Evolutionary conservation across 345 rosid genomes (phyloP).

Genomic region (Geranium rotundifolium): DNA sequence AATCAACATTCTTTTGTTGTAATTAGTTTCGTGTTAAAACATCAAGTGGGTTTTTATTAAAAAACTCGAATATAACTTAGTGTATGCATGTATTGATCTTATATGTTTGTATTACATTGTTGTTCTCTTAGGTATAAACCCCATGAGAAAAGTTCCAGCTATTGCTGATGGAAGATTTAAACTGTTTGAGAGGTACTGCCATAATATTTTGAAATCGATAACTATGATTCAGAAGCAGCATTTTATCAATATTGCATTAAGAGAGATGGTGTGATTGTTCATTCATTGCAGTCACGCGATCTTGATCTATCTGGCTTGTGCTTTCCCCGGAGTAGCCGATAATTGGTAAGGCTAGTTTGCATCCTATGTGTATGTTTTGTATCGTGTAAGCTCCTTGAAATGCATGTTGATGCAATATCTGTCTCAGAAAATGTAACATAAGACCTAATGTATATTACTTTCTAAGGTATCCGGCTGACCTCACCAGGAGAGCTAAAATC

Average conservation of each 20-base stretch:
- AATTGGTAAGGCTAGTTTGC: slow-evolving; percentile 45
- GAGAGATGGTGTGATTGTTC: not conserved
- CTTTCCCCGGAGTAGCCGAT: slow-evolving; percentile 73
- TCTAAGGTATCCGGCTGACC: slow-evolving; percentile 74
- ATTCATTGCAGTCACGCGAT: slow-evolving; percentile 67
- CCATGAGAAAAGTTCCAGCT: slow-evolving; percentile 57
- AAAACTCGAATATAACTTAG: too few relatives aligned
- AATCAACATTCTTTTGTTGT: not conserved
- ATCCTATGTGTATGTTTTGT: not conserved
- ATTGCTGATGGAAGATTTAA: slow-evolving; percentile 69
- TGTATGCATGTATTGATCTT: not conserved
- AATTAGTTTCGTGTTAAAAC: not conserved
- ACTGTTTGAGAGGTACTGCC: slow-evolving; percentile 70
- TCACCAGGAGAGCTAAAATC: slow-evolving; percentile 68
- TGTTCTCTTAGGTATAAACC: slow-evolving; percentile 49
- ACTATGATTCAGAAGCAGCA: not conserved
- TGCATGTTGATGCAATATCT: not conserved
- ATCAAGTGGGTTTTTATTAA: not conserved
- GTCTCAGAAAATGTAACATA: not conserved
- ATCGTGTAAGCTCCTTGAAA: too few relatives aligned
- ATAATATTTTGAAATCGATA: not conserved
- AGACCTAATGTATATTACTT: too few relatives aligned
- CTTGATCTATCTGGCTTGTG: slow-evolving; percentile 58
- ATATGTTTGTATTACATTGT: slow-evolving; percentile 1
- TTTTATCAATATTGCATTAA: not conserved